These are phyloP conservation scores for Fusarium sambucinum DNA, from an alignment of 2,329 filamentous ascomycete genomes.

Conservation along the genomic window DNA sequence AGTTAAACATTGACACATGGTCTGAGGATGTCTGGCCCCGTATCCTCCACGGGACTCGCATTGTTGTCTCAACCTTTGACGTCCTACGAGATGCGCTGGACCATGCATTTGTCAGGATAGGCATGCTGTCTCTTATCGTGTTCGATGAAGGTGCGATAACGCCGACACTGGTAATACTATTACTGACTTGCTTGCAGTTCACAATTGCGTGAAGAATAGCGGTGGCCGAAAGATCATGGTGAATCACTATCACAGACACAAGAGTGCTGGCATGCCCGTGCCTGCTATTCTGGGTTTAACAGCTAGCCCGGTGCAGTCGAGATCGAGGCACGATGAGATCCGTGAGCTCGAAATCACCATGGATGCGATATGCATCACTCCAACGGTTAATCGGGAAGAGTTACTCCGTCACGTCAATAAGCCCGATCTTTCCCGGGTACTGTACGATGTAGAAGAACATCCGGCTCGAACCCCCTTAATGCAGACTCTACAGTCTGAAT, in stretches of 20 bases:
- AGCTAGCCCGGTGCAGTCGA: slow-evolving; percentile 74
- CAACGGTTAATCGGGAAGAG: slow-evolving; percentile 75
- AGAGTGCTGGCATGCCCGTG: slow-evolving; percentile 53
- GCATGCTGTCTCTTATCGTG: slow-evolving; percentile 74
- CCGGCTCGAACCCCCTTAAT: slow-evolving; percentile 55
- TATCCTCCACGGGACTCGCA: slow-evolving; percentile 71
- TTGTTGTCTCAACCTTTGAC: slow-evolving; percentile 84
- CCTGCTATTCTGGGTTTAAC: slow-evolving; percentile 83
- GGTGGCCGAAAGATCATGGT: slow-evolving; percentile 79
- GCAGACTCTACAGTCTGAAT: slow-evolving; percentile 57
- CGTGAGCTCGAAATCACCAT: slow-evolving; percentile 75
- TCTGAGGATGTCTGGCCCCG: slow-evolving; percentile 74
- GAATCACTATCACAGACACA: slow-evolving; percentile 72
- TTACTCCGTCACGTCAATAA: slow-evolving; percentile 75
- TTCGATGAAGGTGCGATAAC: slow-evolving; percentile 80
- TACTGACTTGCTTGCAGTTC: slow-evolving; percentile 64
- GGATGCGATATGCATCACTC: slow-evolving; percentile 76
- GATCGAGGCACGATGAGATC: slow-evolving; percentile 58
- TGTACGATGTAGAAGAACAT: slow-evolving; percentile 47
- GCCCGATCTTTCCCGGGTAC: slow-evolving; percentile 64
- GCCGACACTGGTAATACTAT: not conserved
- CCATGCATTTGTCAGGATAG: slow-evolving; percentile 79
- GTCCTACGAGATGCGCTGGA: slow-evolving; percentile 79
- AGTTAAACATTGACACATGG: slow-evolving; percentile 80
- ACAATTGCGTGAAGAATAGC: slow-evolving; percentile 76